Base-by-base conservation (phyloP, 345 rosid species). In the Schrenkiella parvula region DNA sequence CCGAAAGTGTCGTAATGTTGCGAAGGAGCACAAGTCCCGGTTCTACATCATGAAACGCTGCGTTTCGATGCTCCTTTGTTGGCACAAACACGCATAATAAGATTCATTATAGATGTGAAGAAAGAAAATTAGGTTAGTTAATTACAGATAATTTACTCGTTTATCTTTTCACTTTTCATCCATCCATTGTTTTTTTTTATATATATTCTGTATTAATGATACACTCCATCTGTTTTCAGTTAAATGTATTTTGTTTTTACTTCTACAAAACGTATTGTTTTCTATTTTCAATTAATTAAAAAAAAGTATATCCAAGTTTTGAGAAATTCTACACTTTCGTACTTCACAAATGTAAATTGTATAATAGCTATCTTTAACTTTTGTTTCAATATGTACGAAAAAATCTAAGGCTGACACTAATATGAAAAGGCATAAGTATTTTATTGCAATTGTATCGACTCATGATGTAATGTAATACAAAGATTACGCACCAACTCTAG, bases 1-100 rank as follows among this genome's bases (percentile, higher is more conserved):
- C 2, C 73, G 81, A 37, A 93, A 90, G 38, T 93, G 89, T 68
- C 85, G 87, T 74, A 83, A 80, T 83, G 56, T 90, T 55, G 98
- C 98, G 12, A 90, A 88, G 70, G 97, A 93, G 66, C 93, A 93
- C 68, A 93, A 90, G 88, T 88, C 98, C 0, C 80, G 92, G 72
- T 90, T 90, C 67, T 93, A 93, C 71, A 90, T 93, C 81, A 82
- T 93, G 83, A 87, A 93, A 66, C 84, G 97, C 47, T 93, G 98
- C 77, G 90, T 93, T 69, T 85, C 86, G n/a, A 93, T 93, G 98
- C 98, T 93, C 54, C 85, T 89, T 79, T 90, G 97, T 43, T 90
- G 98, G 98, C 93, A 89, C 76, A 93, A 90, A 63, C 97, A 93
- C 66, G 88, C 80, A 21, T 76, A 57, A 43, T n/a, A 4, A 28